phyloP scores from a whole-genome alignment of 306 rosid genomes.

The Trichosanthes truncata region DNA sequence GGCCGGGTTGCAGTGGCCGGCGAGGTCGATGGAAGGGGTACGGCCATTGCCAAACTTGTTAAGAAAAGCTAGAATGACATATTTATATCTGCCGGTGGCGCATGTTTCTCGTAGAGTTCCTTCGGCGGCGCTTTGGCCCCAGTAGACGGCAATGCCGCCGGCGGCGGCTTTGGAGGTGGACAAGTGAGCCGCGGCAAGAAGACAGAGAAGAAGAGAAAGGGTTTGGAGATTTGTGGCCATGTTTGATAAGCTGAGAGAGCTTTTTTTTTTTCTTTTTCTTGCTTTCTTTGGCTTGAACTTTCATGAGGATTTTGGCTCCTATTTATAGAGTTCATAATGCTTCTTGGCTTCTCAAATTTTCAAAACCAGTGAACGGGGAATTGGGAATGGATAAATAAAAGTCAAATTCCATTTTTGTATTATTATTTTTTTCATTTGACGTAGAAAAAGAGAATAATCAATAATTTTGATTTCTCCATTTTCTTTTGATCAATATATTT shows the following conservation, averaged over 20 bases:
- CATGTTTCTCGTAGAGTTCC: conserved; percentile 51
- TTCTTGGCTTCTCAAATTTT: background rate
- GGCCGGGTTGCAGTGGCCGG: conserved; percentile 58
- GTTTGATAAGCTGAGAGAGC: background rate
- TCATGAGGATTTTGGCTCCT: background rate
- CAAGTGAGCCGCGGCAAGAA: conserved; percentile 9
- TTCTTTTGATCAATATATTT: no score
- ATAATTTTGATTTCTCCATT: no score
- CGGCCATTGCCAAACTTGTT: conserved; percentile 22
- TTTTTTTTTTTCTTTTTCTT: background rate
- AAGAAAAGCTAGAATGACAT: conserved; percentile 41
- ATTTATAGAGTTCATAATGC: background rate
- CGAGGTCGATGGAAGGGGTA: conserved; percentile 48
- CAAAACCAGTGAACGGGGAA: no score
- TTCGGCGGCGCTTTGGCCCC: conserved; percentile 63
- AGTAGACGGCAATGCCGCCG: conserved; percentile 48
- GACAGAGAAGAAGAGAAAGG: background rate
- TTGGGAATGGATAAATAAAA: no score
- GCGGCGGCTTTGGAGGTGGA: conserved; percentile 17
- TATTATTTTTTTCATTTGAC: no score
- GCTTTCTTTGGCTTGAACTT: background rate
- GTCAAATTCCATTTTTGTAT: no score
- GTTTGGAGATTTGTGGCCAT: conserved; percentile 15
- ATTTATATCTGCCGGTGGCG: conserved; percentile 34
- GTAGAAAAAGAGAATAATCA: no score